These are phyloP conservation scores for Toxoplasma gondii DNA, from an alignment of 169 alveolate species.

Conservation along the genomic window DNA sequence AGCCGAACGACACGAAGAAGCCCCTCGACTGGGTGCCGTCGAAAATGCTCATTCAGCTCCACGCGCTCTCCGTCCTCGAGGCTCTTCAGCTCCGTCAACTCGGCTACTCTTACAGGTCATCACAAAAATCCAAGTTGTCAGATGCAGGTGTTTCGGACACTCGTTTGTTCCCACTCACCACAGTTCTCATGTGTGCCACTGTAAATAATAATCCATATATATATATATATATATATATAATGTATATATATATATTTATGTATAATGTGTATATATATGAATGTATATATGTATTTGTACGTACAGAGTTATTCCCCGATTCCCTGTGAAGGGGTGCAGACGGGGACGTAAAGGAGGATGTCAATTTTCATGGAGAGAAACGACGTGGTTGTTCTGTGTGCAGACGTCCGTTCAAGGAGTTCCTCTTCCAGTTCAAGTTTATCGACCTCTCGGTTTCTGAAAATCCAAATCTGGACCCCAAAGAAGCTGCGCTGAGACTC, in stretches of 20 bases:
- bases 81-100: constrained; percentile 90
- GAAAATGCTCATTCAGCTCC: constrained; percentile 88
- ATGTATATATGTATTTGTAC: not conserved
- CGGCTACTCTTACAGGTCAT: constrained; percentile 87
- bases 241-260: too few species aligned
- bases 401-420: constrained; percentile 86
- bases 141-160: not conserved
- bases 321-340: too few species aligned
- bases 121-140: not conserved
- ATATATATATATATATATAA: not conserved
- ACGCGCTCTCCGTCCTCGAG: constrained; percentile 92
- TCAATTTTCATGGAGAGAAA: not conserved
- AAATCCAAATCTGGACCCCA: constrained; percentile 78
- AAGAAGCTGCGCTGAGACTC: constrained; percentile 75
- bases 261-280: not conserved
- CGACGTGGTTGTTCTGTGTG: not conserved
- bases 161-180: not conserved
- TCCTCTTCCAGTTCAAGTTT: constrained; percentile 86
- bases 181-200: not conserved
- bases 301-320: not conserved
- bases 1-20: constrained; percentile 90
- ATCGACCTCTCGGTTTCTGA: constrained; percentile 80
- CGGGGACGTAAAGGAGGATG: too few species aligned
- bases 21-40: constrained; percentile 90
- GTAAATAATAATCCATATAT: not conserved